phyloP scores from a whole-genome alignment of 176 grass and related monocot genomes.

The Carex kokanica region DNA sequence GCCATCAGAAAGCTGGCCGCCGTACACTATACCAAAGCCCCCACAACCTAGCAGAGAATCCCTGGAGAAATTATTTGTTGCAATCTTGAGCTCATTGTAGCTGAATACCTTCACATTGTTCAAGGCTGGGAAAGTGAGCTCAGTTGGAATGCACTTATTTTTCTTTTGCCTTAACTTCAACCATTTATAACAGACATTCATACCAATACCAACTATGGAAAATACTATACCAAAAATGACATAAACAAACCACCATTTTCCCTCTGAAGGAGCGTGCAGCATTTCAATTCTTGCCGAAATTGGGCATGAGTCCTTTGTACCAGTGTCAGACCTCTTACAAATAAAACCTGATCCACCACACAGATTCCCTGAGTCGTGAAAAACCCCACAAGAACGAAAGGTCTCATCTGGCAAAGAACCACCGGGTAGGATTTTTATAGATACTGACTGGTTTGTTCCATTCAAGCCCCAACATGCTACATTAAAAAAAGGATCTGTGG shows the following conservation, averaged over 20 bases:
- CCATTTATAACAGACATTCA: too few species aligned
- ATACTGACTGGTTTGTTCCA: not conserved
- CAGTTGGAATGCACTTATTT: not conserved
- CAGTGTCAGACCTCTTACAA: slow-evolving; percentile 16
- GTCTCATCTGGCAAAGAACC: slow-evolving; percentile 22
- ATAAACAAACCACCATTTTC: slow-evolving; percentile 54
- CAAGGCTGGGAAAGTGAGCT: not conserved
- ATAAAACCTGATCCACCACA: slow-evolving; percentile 34
- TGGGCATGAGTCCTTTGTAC: not conserved
- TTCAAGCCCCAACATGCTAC: slow-evolving; percentile 50
- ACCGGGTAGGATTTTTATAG: slow-evolving; percentile 44
- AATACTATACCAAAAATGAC: slow-evolving; percentile 44
- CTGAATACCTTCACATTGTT: not conserved
- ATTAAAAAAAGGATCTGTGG: not conserved
- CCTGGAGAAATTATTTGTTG: not conserved
- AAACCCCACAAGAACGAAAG: slow-evolving; percentile 27
- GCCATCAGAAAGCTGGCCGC: too few species aligned
- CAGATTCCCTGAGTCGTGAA: slow-evolving; percentile 17
- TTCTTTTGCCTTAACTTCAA: not conserved
- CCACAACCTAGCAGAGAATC: not conserved
- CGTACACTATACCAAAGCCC: too few species aligned
- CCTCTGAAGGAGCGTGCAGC: not conserved
- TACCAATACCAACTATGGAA: not conserved
- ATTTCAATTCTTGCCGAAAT: too few species aligned
- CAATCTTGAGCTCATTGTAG: not conserved